phyloP scores from a whole-genome alignment of 805 yeast genomes.

The Metschnikowia vanudenii region DNA sequence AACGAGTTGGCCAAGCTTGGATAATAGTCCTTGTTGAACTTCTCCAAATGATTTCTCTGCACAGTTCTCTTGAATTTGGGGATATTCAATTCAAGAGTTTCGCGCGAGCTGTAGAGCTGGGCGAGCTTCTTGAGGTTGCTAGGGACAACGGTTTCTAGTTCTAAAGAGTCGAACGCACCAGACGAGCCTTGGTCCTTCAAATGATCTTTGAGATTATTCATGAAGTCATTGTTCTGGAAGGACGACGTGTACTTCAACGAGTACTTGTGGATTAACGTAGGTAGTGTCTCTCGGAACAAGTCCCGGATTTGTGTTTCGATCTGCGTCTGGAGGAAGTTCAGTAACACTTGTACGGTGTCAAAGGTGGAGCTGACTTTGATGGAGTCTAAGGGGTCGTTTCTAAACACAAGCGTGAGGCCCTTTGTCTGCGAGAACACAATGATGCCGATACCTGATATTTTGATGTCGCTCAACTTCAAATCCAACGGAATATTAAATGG shows the following conservation, averaged over 20 bases:
- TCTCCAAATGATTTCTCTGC: conserved; percentile 53
- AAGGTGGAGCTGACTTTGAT: conserved; percentile 85
- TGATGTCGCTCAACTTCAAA: conserved; percentile 67
- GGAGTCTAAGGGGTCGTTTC: conserved; percentile 84
- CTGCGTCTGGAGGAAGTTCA: conserved; percentile 77
- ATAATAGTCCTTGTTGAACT: conserved; percentile 34
- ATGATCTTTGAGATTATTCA: conserved; percentile 22
- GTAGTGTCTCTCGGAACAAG: conserved; percentile 79
- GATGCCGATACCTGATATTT: conserved; percentile 76
- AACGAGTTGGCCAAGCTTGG: conserved; percentile 40
- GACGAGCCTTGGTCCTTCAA: conserved; percentile 11
- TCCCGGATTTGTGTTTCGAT: conserved; percentile 79
- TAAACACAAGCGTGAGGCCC: conserved; percentile 82
- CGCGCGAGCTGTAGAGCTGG: conserved; percentile 64
- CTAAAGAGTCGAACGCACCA: conserved; percentile 10
- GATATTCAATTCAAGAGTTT: conserved; percentile 71
- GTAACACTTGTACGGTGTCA: conserved; percentile 79
- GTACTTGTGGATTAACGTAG: conserved; percentile 73
- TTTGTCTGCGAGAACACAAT: conserved; percentile 78
- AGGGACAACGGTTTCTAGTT: conserved; percentile 38
- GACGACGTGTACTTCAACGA: conserved; percentile 52
- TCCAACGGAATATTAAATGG: conserved; percentile 78
- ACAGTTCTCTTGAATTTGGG: conserved; percentile 57
- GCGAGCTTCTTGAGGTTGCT: conserved; percentile 41
- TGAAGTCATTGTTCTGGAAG: conserved; percentile 21